Percentiles rank a stretch among this genome's conserved stretches.
phyloP scores from a whole-genome alignment of 805 yeast species.

The Hanseniaspora clermontiae region DNA sequence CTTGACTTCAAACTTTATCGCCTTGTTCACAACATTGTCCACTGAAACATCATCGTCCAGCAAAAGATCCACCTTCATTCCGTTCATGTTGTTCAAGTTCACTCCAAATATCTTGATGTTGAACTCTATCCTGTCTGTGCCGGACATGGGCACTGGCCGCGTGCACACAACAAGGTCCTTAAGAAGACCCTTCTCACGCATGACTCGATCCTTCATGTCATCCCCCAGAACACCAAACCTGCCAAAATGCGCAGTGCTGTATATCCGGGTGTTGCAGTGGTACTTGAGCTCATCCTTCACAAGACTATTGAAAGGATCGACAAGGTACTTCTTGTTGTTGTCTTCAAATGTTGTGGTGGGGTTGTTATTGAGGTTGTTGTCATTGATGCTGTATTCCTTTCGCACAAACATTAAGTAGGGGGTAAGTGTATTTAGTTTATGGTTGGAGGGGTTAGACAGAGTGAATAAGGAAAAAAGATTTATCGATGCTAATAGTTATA shows the following conservation, averaged over 20 bases:
- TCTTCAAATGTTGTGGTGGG: neutral
- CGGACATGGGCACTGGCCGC: neutral
- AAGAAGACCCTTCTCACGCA: neutral
- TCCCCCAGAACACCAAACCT: neutral
- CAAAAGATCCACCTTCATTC: neutral
- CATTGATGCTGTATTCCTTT: neutral
- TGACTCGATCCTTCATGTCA: neutral
- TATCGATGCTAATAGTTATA: too few species aligned
- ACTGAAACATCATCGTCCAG: neutral
- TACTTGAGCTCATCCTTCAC: constrained; percentile 4
- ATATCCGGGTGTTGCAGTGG: constrained; percentile 8
- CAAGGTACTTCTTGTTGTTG: constrained; percentile 4
- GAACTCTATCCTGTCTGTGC: neutral
- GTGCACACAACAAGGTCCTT: neutral
- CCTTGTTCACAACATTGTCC: neutral
- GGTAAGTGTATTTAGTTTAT: too few species aligned
- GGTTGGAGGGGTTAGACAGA: too few species aligned
- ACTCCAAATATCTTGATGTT: constrained; percentile 5
- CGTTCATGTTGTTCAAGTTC: neutral
- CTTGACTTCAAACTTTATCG: neutral
- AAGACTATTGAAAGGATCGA: neutral
- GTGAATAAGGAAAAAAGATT: too few species aligned
- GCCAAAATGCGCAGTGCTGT: neutral
- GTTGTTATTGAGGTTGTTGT: neutral
- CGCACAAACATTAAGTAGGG: neutral